Evolutionary conservation across 495 filamentous ascomycete genomes (phyloP).

Genomic region (Monascus purpureus): DNA sequence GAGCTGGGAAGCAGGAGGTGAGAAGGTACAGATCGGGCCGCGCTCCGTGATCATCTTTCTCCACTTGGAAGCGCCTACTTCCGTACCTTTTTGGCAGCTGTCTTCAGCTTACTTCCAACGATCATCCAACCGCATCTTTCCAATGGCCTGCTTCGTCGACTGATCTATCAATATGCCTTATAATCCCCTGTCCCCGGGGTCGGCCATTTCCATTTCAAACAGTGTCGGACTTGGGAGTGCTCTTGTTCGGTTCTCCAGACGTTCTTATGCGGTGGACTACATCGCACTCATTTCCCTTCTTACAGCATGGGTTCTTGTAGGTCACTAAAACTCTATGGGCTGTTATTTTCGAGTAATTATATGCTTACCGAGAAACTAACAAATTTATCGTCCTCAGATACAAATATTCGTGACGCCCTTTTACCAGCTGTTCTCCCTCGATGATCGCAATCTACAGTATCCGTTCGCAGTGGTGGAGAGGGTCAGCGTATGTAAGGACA

Average conservation of each 20-base stretch:
- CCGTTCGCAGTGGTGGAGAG: slow-evolving; percentile 77
- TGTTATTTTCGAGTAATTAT: too few species aligned
- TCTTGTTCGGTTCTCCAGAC: slow-evolving; percentile 36
- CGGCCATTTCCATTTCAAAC: slow-evolving; percentile 15
- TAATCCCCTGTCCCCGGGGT: slow-evolving; percentile 14
- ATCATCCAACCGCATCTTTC: too few species aligned
- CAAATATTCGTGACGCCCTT: slow-evolving; percentile 69
- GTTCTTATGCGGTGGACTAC: slow-evolving; percentile 79
- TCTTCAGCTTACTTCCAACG: too few species aligned
- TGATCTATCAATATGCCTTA: slow-evolving; percentile 21
- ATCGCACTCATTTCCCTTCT: slow-evolving; percentile 59
- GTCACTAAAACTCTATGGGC: slow-evolving; percentile 4
- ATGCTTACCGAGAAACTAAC: too few species aligned
- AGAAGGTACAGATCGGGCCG: too few species aligned
- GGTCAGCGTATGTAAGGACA: slow-evolving; percentile 56
- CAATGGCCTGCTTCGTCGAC: too few species aligned
- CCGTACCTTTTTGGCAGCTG: too few species aligned
- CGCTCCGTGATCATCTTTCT: too few species aligned
- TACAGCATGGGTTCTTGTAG: slow-evolving; percentile 49
- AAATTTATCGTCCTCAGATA: slow-evolving; percentile 31
- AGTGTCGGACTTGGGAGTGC: slow-evolving; percentile 21
- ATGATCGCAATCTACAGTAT: slow-evolving; percentile 70
- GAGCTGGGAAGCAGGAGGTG: too few species aligned
- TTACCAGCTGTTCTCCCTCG: slow-evolving; percentile 62
- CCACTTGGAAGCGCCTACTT: too few species aligned